These are phyloP conservation scores for Globisporangium sylvaticum DNA, from an alignment of 352 stramenopile species.

Conservation along the genomic window DNA sequence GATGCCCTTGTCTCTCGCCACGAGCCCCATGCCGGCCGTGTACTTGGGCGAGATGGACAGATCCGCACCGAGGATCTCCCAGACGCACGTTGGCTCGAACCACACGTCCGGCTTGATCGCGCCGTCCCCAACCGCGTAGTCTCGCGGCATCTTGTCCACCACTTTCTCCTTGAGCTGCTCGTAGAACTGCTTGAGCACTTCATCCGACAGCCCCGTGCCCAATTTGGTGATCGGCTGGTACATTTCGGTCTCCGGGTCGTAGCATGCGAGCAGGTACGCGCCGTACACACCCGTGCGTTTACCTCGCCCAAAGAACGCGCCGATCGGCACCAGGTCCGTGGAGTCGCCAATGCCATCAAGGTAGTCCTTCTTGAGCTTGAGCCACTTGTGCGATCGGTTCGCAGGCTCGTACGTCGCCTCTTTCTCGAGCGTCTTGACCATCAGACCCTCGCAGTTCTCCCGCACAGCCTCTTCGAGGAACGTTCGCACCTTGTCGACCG, in stretches of 20 bases:
- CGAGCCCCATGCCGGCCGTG: constrained; percentile 92
- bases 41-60: constrained; percentile 98
- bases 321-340: constrained; percentile 97
- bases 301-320: constrained; percentile 95
- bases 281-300: constrained; percentile 97
- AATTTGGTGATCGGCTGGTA: constrained; percentile 99
- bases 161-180: constrained; percentile 81
- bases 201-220: constrained; percentile 98
- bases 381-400: constrained; percentile 98
- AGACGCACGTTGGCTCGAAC: constrained; percentile 96
- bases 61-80: constrained; percentile 98
- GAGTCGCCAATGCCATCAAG: constrained; percentile 97
- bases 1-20: constrained; percentile 93
- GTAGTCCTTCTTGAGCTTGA: constrained; percentile 99
- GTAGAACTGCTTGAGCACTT: constrained; percentile 92
- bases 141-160: constrained; percentile 78
- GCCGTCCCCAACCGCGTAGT: constrained; percentile 91
- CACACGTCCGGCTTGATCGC: constrained; percentile 90
- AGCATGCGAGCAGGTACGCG: constrained; percentile 98
- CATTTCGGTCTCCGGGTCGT: constrained; percentile 96
- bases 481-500: constrained; percentile 74
- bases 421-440: constrained; percentile 99
- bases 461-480: constrained; percentile 95
- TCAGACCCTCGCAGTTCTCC: constrained; percentile 95
- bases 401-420: constrained; percentile 97